These are phyloP conservation scores for Pyricularia sp. DNA, from an alignment of 2,329 filamentous ascomycete genomes.

Conservation along the genomic window DNA sequence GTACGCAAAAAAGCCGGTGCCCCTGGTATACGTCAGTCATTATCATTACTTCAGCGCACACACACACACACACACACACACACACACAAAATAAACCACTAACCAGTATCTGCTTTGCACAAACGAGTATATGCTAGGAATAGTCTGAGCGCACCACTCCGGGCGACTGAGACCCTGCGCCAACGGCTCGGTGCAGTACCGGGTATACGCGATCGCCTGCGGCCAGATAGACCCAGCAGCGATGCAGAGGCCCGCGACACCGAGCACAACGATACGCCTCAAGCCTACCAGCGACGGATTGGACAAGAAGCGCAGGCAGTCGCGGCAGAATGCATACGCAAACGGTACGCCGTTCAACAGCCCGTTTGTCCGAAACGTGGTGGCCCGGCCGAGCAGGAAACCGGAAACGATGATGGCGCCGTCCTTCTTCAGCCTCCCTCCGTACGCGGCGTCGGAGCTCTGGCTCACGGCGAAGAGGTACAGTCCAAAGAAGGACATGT, in stretches of 20 bases:
- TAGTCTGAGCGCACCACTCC: conserved; percentile 59
- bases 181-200: conserved; percentile 44
- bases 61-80: too few species aligned
- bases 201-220: conserved; percentile 60
- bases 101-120: conserved; percentile 89
- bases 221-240: conserved; percentile 56
- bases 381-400: conserved; percentile 56
- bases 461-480: conserved; percentile 49
- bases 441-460: conserved; percentile 16
- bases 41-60: neutral
- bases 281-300: conserved; percentile 24
- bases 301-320: conserved; percentile 24
- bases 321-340: conserved; percentile 42
- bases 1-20: conserved; percentile 76
- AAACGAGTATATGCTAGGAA: conserved; percentile 84
- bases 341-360: conserved; percentile 70
- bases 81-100: conserved; percentile 15
- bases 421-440: conserved; percentile 23
- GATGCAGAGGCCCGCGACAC: conserved; percentile 54
- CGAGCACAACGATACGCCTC: conserved; percentile 41
- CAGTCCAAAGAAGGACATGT: conserved; percentile 63
- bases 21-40: conserved; percentile 42
- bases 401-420: conserved; percentile 48
- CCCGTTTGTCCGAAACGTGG: conserved; percentile 72
- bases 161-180: conserved; percentile 19